A percentile compares a stretch with the other conserved stretches of the same genome.
These are phyloP conservation scores for Suhomyces chickasaworum DNA, from an alignment of 1,139 yeast species.

Conservation along the genomic window DNA sequence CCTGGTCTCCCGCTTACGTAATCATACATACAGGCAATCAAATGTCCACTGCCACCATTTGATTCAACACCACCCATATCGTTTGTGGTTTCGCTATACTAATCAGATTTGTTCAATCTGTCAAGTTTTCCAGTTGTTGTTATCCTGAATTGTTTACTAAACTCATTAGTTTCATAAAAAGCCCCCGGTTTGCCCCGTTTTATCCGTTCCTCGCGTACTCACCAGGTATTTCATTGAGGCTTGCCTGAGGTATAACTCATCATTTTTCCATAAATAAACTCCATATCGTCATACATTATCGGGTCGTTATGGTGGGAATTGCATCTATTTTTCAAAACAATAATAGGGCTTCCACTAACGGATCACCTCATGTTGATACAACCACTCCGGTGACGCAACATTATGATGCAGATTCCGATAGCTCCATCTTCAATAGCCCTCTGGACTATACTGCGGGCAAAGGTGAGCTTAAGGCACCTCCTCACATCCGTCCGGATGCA, in stretches of 20 bases:
- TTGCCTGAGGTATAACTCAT: neutral
- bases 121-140: neutral
- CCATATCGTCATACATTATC: neutral
- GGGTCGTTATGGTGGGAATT: conserved; percentile 15
- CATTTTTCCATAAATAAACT: neutral
- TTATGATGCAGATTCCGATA: conserved; percentile 6
- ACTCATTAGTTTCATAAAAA: neutral
- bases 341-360: neutral
- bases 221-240: neutral
- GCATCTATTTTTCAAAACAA: conserved; percentile 16
- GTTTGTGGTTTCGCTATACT: neutral
- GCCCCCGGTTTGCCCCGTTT: neutral
- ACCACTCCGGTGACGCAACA: conserved; percentile 1
- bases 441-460: conserved; percentile 1
- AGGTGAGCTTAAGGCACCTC: conserved; percentile 14
- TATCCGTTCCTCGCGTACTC: neutral
- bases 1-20: neutral
- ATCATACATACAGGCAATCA: neutral
- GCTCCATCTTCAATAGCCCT: conserved; percentile 10
- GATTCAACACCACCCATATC: neutral
- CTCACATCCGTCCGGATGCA: conserved; percentile 13
- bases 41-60: neutral
- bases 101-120: neutral
- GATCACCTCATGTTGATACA: neutral
- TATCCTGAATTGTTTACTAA: neutral